These are phyloP conservation scores for Venturiaceae sp. DNA, from an alignment of 2,329 filamentous ascomycete species.

Conservation along the genomic window DNA sequence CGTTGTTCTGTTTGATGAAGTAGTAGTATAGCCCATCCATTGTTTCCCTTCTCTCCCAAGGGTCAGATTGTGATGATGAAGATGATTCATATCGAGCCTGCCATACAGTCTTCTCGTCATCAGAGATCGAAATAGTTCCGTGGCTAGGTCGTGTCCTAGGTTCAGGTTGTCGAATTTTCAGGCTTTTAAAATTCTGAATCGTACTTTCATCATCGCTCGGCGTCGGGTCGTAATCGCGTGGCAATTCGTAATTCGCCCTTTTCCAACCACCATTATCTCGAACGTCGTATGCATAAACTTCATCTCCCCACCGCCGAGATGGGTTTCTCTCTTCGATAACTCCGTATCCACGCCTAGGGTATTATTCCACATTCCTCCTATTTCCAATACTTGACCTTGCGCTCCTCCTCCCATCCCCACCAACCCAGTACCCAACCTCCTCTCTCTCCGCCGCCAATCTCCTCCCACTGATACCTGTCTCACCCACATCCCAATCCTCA, in stretches of 20 bases:
- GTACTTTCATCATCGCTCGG: not conserved
- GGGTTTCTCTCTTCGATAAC: not conserved
- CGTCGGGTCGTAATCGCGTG: too few species aligned
- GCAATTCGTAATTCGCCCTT: too few species aligned
- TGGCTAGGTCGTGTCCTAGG: not conserved
- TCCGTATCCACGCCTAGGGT: not conserved
- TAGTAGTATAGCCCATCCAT: not conserved
- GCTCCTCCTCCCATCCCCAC: not conserved
- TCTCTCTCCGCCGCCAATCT: not conserved
- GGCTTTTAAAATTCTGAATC: not conserved
- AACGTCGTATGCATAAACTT: not conserved
- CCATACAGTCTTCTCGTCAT: not conserved
- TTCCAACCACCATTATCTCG: too few species aligned
- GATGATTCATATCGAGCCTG: not conserved
- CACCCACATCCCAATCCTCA: not conserved
- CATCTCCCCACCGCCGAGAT: not conserved
- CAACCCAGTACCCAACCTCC: not conserved
- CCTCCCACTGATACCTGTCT: not conserved
- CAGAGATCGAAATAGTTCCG: not conserved
- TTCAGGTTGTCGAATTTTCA: not conserved
- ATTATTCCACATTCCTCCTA: not conserved
- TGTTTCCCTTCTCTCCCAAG: not conserved
- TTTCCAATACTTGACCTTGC: not conserved
- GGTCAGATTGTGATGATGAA: not conserved
- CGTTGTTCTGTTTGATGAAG: not conserved